These are phyloP conservation scores for Magnusiomyces ingens DNA, from an alignment of 1,139 yeast species.

Conservation along the genomic window DNA sequence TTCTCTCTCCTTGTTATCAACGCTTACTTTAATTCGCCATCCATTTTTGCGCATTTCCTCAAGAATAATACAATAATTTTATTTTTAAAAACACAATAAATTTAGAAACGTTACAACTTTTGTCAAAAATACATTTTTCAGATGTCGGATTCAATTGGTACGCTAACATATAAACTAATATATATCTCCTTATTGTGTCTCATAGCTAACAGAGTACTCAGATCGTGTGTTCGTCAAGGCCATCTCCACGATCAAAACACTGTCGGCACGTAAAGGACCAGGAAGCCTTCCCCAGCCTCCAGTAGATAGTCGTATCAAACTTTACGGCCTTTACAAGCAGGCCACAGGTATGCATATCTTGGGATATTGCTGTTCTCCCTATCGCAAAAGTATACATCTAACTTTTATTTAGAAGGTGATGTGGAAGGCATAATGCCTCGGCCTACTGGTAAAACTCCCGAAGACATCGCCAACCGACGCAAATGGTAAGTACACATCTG, in stretches of 20 bases:
- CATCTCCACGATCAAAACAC: constrained; percentile 66
- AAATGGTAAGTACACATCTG: constrained; percentile 44
- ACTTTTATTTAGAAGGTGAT: constrained; percentile 50
- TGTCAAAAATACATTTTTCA: background rate
- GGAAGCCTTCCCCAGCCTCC: constrained; percentile 63
- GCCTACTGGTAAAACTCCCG: constrained; percentile 54
- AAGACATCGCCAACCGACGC: constrained; percentile 60
- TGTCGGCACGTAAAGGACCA: constrained; percentile 55
- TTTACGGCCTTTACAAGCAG: constrained; percentile 81
- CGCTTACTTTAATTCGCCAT: background rate
- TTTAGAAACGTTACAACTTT: no score
- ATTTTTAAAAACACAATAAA: no score
- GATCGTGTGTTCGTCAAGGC: constrained; percentile 75
- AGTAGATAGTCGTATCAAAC: constrained; percentile 56
- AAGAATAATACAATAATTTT: background rate
- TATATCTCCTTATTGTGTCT: background rate
- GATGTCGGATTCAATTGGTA: constrained; percentile 24
- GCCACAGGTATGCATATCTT: constrained; percentile 48
- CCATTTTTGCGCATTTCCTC: background rate
- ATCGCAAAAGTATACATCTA: constrained; percentile 2
- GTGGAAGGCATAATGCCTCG: constrained; percentile 61
- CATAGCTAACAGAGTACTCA: background rate
- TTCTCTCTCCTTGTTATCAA: background rate
- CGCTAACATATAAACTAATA: background rate
- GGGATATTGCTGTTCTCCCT: no score